phyloP scores from a whole-genome alignment of 2,329 filamentous ascomycete species.

The Epicoccum nigrum region DNA sequence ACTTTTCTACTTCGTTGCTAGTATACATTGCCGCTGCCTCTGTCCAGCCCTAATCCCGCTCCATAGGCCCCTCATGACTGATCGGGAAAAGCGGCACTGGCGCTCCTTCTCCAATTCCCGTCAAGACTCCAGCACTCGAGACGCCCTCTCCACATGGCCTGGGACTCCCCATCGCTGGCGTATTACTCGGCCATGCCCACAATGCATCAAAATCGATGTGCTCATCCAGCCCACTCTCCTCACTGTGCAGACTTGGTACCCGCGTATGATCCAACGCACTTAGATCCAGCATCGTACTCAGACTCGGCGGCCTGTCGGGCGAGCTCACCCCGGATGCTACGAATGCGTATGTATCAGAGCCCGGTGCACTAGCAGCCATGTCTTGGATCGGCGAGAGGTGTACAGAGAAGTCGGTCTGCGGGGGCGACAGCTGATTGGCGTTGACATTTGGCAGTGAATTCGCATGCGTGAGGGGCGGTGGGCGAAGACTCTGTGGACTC shows the following conservation, averaged over 20 bases:
- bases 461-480: slow-evolving; percentile 8
- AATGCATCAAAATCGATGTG: slow-evolving; percentile 51
- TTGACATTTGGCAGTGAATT: slow-evolving; percentile 1
- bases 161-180: slow-evolving; percentile 42
- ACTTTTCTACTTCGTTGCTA: background rate
- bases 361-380: slow-evolving; percentile 10
- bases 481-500: slow-evolving; percentile 8
- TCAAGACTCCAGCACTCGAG: slow-evolving; percentile 27
- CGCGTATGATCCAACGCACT: slow-evolving; percentile 43
- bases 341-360: slow-evolving; percentile 2
- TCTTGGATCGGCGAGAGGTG: slow-evolving; percentile 42
- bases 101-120: slow-evolving; percentile 27
- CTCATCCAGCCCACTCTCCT: slow-evolving; percentile 46
- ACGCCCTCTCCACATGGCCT: slow-evolving; percentile 17
- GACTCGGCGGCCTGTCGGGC: slow-evolving; percentile 30
- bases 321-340: slow-evolving; percentile 7
- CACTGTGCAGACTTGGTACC: slow-evolving; percentile 40
- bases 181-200: slow-evolving; percentile 50
- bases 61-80: slow-evolving; percentile 16
- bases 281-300: slow-evolving; percentile 48
- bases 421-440: slow-evolving; percentile 14
- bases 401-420: slow-evolving; percentile 32
- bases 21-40: background rate
- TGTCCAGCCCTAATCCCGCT: background rate
- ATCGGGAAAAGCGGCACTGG: slow-evolving; percentile 46